Base-by-base conservation (phyloP, 768 basidiomycete species). In the Cubamyces lactineus region DNA sequence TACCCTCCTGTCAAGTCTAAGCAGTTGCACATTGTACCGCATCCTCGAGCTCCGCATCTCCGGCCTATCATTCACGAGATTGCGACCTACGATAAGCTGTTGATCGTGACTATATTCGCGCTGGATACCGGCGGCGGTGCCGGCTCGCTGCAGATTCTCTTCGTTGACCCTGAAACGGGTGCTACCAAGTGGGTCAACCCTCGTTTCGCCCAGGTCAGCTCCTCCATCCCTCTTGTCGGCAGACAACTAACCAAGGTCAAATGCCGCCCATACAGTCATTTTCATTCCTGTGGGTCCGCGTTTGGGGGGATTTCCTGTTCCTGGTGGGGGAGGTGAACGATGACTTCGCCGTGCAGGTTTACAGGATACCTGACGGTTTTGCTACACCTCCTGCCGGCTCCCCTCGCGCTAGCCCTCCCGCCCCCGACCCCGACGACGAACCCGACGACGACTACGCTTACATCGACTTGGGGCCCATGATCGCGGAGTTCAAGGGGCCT, bases 241-340 rank as follows among this genome's bases (percentile, higher is more conserved):
- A 9, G 8, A 13, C 16, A 43, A 19, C 52, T 54, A 2, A 59
- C 42, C 5, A 1, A 40, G 38, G 30, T 4, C 38, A 45, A 5
- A 43, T 38, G 28, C 15, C 1, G 28, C n/a, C 17, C 9, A 9
- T 30, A 4, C 52, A 78, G 77, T 64, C 69, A 21, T 71, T 78
- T 24, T 68, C 72, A 21, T 70, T 74, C 57, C 47, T 78, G 7
- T 74, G 74, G 48, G 71, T 78, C 41, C 71, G 71, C 46, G 57
- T 80, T 39, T 71, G 68, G 52, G 63, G 67, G 3, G 65, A 69
- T 12, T 72, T 70, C 41, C 64, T 80, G 16, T 66, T 76, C 30
- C 61, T 79, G 24, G 63, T 76, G 2, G 77, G 76, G 3, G 66
- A 71, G 57, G 61, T 71, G 12, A 57, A 67, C 51, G 67, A 73